phyloP scores from a whole-genome alignment of 768 basidiomycete genomes.

The Naganishia antarctica region DNA sequence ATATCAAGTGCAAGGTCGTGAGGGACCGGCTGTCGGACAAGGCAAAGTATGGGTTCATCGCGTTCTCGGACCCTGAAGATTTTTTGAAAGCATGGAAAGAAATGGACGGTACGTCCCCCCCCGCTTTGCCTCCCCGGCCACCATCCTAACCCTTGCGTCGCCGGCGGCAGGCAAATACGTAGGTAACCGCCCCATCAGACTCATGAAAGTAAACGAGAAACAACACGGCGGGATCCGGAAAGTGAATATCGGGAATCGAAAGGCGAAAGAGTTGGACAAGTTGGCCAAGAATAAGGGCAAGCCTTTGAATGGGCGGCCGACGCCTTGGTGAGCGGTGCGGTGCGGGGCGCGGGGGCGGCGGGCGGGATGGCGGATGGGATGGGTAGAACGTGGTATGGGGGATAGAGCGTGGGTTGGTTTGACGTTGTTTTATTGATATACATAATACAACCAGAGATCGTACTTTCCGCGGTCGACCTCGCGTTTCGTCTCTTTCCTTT shows the following conservation, averaged over 20 bases:
- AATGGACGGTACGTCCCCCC: conserved; percentile 77
- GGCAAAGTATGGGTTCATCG: conserved; percentile 97
- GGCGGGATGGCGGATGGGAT: too few relatives aligned
- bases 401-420: too few relatives aligned
- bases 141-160: background rate
- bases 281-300: conserved; percentile 76
- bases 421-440: too few relatives aligned
- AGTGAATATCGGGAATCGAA: conserved; percentile 87
- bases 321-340: conserved; percentile 33
- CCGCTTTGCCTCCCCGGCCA: background rate
- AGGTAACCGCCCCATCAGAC: conserved; percentile 90
- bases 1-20: conserved; percentile 91
- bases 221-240: conserved; percentile 64
- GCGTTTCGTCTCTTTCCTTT: too few relatives aligned
- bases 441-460: too few relatives aligned
- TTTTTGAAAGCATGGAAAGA: conserved; percentile 98
- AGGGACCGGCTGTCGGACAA: conserved; percentile 68
- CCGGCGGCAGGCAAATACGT: conserved; percentile 78
- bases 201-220: conserved; percentile 86
- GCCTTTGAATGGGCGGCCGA: conserved; percentile 47
- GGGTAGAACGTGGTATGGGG: too few relatives aligned
- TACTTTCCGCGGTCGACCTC: too few relatives aligned
- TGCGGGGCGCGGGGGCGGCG: conserved; percentile 18
- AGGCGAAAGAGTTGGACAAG: conserved; percentile 83
- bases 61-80: conserved; percentile 96